A percentile compares a stretch with the other conserved stretches of the same genome.
Evolutionary conservation across 352 stramenopile genomes (phyloP).

Genomic region (Saprolegnia diclina): DNA sequence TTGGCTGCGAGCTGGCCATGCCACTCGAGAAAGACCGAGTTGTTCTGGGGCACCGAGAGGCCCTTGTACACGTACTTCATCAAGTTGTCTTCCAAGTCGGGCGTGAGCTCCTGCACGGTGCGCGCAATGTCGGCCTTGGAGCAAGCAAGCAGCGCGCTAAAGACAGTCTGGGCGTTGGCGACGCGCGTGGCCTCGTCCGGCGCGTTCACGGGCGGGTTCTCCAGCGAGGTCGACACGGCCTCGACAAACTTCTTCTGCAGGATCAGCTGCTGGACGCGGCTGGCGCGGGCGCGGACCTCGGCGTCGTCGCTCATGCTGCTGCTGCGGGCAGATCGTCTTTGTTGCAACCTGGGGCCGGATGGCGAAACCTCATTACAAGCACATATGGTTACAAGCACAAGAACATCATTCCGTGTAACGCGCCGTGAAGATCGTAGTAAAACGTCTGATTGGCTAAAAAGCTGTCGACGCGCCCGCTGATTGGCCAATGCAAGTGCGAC

Average conservation of each 20-base stretch:
- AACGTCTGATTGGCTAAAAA: constrained; percentile 21
- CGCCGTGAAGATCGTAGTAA: constrained; percentile 4
- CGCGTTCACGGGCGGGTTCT: constrained; percentile 60
- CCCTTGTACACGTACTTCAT: constrained; percentile 89
- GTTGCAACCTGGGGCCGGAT: background rate
- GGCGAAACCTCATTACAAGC: constrained; percentile 14
- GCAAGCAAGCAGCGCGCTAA: constrained; percentile 64
- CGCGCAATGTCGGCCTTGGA: constrained; percentile 86
- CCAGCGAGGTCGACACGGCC: constrained; percentile 60
- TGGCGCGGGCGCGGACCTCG: constrained; percentile 50
- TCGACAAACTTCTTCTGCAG: constrained; percentile 78
- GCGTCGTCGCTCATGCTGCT: constrained; percentile 27
- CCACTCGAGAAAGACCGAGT: constrained; percentile 80
- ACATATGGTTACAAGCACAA: constrained; percentile 15
- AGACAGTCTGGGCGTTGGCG: constrained; percentile 74
- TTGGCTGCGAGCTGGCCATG: constrained; percentile 81
- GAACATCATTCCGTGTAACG: constrained; percentile 7
- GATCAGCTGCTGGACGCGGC: constrained; percentile 63
- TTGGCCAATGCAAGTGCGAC: constrained; percentile 4
- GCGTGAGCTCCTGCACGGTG: constrained; percentile 62
- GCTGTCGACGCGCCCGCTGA: background rate
- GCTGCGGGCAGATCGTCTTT: background rate
- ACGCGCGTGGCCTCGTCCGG: constrained; percentile 61
- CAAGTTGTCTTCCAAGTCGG: constrained; percentile 66
- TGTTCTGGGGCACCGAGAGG: constrained; percentile 64